phyloP scores from a whole-genome alignment of 495 filamentous ascomycete genomes.

The Aspergillus saccharolyticus region DNA sequence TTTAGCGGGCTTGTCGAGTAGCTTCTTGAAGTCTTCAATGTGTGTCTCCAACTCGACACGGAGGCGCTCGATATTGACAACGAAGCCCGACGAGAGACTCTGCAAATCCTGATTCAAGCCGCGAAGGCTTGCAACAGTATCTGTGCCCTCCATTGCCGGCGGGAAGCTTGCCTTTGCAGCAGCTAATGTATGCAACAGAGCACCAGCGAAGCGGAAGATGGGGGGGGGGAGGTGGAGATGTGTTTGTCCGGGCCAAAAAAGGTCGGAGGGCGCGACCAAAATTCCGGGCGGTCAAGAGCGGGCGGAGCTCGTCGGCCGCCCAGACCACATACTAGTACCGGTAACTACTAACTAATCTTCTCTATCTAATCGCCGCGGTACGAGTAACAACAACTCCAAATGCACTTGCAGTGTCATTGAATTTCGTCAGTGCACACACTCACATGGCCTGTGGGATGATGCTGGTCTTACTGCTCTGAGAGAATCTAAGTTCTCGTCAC shows the following conservation, averaged over 20 bases:
- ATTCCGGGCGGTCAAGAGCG: constrained; percentile 28
- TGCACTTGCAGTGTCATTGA: background rate
- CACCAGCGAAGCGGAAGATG: constrained; percentile 23
- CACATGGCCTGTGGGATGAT: background rate
- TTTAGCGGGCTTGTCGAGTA: constrained; percentile 70
- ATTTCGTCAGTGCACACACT: background rate
- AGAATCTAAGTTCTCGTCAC: constrained; percentile 4
- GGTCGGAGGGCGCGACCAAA: constrained; percentile 39
- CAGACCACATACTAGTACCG: constrained; percentile 1
- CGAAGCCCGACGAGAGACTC: constrained; percentile 55
- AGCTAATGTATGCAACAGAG: constrained; percentile 5
- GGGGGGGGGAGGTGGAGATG: constrained; percentile 9
- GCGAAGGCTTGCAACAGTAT: constrained; percentile 62
- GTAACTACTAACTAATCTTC: background rate
- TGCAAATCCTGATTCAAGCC: constrained; percentile 74
- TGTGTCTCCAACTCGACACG: constrained; percentile 62
- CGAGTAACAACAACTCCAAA: background rate
- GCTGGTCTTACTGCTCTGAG: background rate
- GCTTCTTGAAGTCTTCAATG: constrained; percentile 65
- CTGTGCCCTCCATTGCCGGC: constrained; percentile 56
- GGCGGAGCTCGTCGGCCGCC: constrained; percentile 11
- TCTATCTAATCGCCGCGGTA: background rate
- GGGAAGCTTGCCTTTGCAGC: constrained; percentile 3
- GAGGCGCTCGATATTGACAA: constrained; percentile 59
- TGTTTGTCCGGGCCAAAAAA: constrained; percentile 32